Base-by-base conservation (phyloP, 2,329 filamentous ascomycete species). In the Oidium heveae region DNA sequence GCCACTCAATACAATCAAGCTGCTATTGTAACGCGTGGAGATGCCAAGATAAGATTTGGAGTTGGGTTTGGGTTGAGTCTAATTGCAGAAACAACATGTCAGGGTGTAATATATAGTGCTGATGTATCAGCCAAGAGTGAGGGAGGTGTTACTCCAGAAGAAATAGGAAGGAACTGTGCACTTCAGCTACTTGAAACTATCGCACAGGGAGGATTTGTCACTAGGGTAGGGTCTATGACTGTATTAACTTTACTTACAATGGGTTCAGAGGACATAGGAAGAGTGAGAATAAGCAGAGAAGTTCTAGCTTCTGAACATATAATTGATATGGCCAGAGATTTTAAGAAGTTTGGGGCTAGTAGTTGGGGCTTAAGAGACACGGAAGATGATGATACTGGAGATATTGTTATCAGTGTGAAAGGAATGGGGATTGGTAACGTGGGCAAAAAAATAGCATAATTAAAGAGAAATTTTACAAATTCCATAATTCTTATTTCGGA, bases 381-480 rank as follows among this genome's bases (percentile, higher is more conserved):
- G 13, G 74, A 78, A 28, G 77, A 78, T 34, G 76, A 82, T 46
- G 68, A 72, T 54, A 71, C 69, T 6, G 68, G 70, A 18, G 84
- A 94, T 66, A 75, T 96, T 53, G 75, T 94, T 57, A 74, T 98
- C 61, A 93, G 86, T 60, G 83, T 98, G 46, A 94, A 96, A 63
- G 91, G 91, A 34, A 80, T 79, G 62, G 91, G 91, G 46, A 85
- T 98, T 56, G 91, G 91, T 33, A 98, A 96, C 66, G 84, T 96
- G 52, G 89, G 89, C 54, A 79, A 88, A 64, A 96, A 96, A 70
- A 83, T 95, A 66, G 77, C 77, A 58, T 81, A 66, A 46, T 18
- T n/a, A 34, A 39, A 16, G 15, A 46, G 12, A 46, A 13, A 12
- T 12, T 8, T 24, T 13, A 18, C 18, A 18, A 4, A 22, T 18